phyloP scores from a whole-genome alignment of 1,284 basidiomycete genomes.

The Gomphus bonarii region DNA sequence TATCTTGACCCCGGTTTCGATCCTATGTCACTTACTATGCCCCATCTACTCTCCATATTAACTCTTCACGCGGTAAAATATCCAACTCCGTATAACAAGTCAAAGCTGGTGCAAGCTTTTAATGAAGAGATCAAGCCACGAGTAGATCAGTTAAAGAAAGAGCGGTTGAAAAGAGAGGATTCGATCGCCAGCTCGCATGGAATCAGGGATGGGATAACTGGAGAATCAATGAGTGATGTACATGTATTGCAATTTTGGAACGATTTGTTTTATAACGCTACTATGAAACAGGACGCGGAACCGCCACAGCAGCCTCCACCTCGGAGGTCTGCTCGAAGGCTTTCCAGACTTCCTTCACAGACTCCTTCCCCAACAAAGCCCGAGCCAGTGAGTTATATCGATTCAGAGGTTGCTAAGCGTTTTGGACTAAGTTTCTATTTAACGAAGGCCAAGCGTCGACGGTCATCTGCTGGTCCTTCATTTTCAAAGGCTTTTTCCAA shows the following conservation, averaged over 20 bases:
- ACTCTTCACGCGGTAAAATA: constrained; percentile 75
- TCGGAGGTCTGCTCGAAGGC: constrained; percentile 31
- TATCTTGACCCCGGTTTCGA: constrained; percentile 86
- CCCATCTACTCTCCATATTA: constrained; percentile 74
- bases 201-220: constrained; percentile 69
- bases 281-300: neutral
- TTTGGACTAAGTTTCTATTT: neutral
- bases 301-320: neutral
- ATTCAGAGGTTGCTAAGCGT: constrained; percentile 4
- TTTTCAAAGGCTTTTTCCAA: constrained; percentile 33
- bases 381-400: constrained; percentile 15
- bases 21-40: constrained; percentile 65
- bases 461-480: constrained; percentile 60
- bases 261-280: neutral
- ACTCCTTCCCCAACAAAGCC: constrained; percentile 8
- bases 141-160: constrained; percentile 50
- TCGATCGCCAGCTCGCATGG: constrained; percentile 70
- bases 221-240: constrained; percentile 41
- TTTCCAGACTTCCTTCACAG: constrained; percentile 22
- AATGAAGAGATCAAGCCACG: constrained; percentile 65
- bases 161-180: constrained; percentile 53
- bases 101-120: constrained; percentile 76
- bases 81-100: constrained; percentile 75
- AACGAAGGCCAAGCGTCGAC: constrained; percentile 45
- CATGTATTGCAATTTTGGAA: neutral